These are phyloP conservation scores for Phaeosphaeria sp. DNA, from an alignment of 2,329 filamentous ascomycete species.

Conservation along the genomic window DNA sequence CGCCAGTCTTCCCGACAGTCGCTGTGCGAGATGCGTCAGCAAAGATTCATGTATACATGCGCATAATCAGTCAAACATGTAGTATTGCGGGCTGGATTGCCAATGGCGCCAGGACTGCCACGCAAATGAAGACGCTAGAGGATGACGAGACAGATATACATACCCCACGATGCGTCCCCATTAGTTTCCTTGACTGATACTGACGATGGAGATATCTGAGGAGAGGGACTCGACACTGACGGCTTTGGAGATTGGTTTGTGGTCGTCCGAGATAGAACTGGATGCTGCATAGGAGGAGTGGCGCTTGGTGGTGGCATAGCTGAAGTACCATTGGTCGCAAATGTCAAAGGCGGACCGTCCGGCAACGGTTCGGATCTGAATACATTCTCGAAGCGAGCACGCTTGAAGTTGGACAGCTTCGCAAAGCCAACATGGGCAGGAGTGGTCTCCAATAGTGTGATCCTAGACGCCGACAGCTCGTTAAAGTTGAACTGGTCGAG, in stretches of 20 bases:
- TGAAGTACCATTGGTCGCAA: constrained; percentile 1
- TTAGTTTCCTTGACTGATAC: constrained; percentile 18
- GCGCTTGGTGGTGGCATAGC: background rate
- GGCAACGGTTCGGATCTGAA: constrained; percentile 53
- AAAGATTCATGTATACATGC: background rate
- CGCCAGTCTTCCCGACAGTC: constrained; percentile 50
- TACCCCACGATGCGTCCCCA: constrained; percentile 29
- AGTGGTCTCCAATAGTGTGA: constrained; percentile 56
- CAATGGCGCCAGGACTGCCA: too few species aligned
- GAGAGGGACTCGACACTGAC: constrained; percentile 18
- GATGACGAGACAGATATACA: background rate
- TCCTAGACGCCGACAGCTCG: constrained; percentile 42
- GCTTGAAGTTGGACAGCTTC: constrained; percentile 49
- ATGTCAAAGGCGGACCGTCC: constrained; percentile 21
- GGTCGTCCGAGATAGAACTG: constrained; percentile 20
- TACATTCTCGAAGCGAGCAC: constrained; percentile 48
- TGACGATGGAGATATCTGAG: constrained; percentile 30
- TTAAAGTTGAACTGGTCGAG: constrained; percentile 56
- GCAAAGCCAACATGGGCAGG: constrained; percentile 51
- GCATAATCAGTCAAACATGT: background rate
- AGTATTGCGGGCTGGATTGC: too few species aligned
- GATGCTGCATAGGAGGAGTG: constrained; percentile 1
- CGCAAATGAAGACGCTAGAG: background rate
- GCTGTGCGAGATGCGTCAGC: constrained; percentile 40
- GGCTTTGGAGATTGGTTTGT: constrained; percentile 22